Percentiles rank a stretch among this genome's conserved stretches.
phyloP scores from a whole-genome alignment of 768 basidiomycete species.

The Mycena rebaudengoi region DNA sequence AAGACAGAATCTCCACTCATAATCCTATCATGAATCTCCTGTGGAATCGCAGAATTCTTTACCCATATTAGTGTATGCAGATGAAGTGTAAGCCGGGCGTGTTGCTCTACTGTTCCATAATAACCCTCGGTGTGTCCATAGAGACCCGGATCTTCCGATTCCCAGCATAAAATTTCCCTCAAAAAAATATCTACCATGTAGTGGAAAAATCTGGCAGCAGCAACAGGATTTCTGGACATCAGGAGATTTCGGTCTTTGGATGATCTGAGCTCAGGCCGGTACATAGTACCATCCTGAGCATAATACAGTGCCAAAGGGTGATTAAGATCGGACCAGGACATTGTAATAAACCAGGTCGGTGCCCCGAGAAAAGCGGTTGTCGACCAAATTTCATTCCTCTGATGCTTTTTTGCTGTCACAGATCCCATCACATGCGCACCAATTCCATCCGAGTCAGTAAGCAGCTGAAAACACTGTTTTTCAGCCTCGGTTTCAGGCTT shows the following conservation, averaged over 20 bases:
- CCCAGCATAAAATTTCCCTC: slow-evolving; percentile 32
- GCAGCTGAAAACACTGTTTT: slow-evolving; percentile 41
- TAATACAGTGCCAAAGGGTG: slow-evolving; percentile 4
- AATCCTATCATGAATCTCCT: slow-evolving; percentile 42
- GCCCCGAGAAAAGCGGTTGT: neutral
- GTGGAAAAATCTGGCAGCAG: slow-evolving; percentile 43
- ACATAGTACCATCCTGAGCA: neutral
- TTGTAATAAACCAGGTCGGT: neutral
- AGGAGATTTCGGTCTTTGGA: neutral
- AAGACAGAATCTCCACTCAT: slow-evolving; percentile 34
- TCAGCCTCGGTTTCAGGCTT: too few species aligned
- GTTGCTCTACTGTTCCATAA: slow-evolving; percentile 45
- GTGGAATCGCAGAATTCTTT: slow-evolving; percentile 33
- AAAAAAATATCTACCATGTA: slow-evolving; percentile 39
- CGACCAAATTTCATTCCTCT: slow-evolving; percentile 18
- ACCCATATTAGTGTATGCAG: slow-evolving; percentile 49
- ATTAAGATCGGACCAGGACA: neutral
- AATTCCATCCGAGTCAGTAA: slow-evolving; percentile 45
- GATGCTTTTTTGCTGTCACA: slow-evolving; percentile 1
- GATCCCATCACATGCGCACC: slow-evolving; percentile 38
- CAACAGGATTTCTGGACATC: slow-evolving; percentile 36
- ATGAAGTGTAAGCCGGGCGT: slow-evolving; percentile 47
- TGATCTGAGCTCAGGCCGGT: neutral
- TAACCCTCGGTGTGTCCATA: slow-evolving; percentile 40
- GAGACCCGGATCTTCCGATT: slow-evolving; percentile 22